Base-by-base conservation (phyloP, 345 rosid genomes). In the Corchorus olitorius region DNA sequence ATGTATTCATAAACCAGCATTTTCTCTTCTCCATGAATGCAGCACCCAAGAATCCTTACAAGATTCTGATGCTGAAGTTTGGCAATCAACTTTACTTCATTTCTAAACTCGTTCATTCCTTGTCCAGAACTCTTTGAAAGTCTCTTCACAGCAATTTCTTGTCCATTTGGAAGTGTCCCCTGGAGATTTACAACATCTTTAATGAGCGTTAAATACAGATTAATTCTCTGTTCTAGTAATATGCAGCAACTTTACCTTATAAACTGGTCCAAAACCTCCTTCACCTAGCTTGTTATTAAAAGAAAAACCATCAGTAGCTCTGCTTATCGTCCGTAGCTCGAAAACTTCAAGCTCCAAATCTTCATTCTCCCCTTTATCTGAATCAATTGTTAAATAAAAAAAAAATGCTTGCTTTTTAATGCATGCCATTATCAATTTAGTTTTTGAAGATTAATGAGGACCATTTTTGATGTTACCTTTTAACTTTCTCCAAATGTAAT, bases 251-350 rank as follows among this genome's bases (percentile, higher is more conserved):
- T n/a, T n/a, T n/a, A n/a, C n/a, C n/a, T n/a, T n/a, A n/a, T n/a
- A n/a, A n/a, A n/a, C n/a, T n/a, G n/a, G n/a, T n/a, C n/a, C n/a
- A 64, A 81, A 85, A 22, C 88, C 88, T 39, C 84, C 86, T 62
- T 79, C 80, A 41, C 88, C 88, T 16, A 85, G 73, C 76, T 76
- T 81, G 41, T 76, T 83, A 4, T 35, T 41, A 0, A 3, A 7
- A 7, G 81, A 76, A 49, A 85, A 85, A 20, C 75, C 75, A 17
- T 78, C 17, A 1, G 88, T 83, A 3, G 86, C 86, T 20, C 64
- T 41, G 39, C 43, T 65, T 49, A 87, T 75, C 0, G 78, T 73
- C 8, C 9, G 41, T 41, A 81, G 69, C 65, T 86, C 83, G 65
- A 82, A 72, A 10, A 82, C 46, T 2, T 81, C 82, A 15, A 84